Conservation (phyloP, 495 filamentous ascomycete genomes). For the Chaetomidium leptoderma region DNA sequence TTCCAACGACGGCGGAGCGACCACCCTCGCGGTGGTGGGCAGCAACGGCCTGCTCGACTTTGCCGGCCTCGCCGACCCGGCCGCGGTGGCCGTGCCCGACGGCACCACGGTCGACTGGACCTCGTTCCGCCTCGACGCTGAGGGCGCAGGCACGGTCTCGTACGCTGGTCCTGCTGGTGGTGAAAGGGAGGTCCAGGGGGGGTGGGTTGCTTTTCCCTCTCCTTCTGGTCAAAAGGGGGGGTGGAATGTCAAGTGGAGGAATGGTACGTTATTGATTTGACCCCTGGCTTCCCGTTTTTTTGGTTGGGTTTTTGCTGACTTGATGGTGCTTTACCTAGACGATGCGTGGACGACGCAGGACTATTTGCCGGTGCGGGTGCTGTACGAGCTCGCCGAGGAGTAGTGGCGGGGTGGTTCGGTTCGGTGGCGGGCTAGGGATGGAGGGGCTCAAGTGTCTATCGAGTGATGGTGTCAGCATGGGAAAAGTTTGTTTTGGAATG, state of each 20-base stretch:
- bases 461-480: not conserved
- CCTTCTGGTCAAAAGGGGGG: slow-evolving; percentile 3
- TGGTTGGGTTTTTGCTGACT: slow-evolving; percentile 5
- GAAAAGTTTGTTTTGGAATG: slow-evolving; percentile 3
- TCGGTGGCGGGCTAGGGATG: not conserved
- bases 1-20: slow-evolving; percentile 23
- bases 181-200: slow-evolving; percentile 16
- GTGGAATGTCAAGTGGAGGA: slow-evolving; percentile 41
- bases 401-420: not conserved
- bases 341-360: slow-evolving; percentile 32
- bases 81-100: slow-evolving; percentile 20
- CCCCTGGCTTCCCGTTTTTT: not conserved
- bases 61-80: slow-evolving; percentile 36
- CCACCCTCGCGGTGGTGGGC: slow-evolving; percentile 38
- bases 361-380: slow-evolving; percentile 36
- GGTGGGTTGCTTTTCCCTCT: slow-evolving; percentile 40
- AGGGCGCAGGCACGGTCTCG: slow-evolving; percentile 14
- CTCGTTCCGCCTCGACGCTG: slow-evolving; percentile 28
- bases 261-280: slow-evolving; percentile 23
- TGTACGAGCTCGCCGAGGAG: slow-evolving; percentile 26
- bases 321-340: slow-evolving; percentile 16
- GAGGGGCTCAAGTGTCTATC: not conserved
- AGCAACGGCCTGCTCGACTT: slow-evolving; percentile 34
- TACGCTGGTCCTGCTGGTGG: slow-evolving; percentile 18
- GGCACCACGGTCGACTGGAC: slow-evolving; percentile 34